phyloP scores from a whole-genome alignment of 1,139 yeast genomes.

The Sugiyamaella sp. region DNA sequence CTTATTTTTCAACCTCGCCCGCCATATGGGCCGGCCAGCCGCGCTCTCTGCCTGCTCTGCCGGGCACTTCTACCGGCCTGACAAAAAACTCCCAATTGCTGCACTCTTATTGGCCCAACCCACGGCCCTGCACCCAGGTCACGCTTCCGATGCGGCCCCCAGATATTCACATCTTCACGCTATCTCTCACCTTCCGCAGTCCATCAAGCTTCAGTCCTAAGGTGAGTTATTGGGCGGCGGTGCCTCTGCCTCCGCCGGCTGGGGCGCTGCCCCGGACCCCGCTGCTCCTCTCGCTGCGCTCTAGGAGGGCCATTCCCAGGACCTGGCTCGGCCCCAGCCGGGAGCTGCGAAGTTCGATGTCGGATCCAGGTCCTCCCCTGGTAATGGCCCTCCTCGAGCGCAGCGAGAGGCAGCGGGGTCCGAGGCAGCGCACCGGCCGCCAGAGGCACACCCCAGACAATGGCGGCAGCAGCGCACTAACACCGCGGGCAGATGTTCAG shows the following conservation, averaged over 20 bases:
- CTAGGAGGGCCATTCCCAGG: not conserved
- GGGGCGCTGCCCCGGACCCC: not conserved
- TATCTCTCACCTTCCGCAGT: not conserved
- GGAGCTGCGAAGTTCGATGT: not conserved
- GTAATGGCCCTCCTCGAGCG: conserved; percentile 1
- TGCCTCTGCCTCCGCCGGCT: conserved; percentile 2
- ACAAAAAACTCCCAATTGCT: conserved; percentile 15
- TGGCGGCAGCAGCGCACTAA: not conserved
- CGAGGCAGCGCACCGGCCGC: conserved; percentile 5
- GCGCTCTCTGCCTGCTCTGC: not conserved
- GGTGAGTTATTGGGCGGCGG: not conserved
- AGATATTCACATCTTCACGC: not conserved
- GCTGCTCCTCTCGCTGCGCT: not conserved
- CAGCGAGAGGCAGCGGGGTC: conserved; percentile 4
- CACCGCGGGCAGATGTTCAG: conserved; percentile 12
- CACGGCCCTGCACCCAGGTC: not conserved
- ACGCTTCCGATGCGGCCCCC: conserved; percentile 8
- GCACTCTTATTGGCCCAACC: conserved; percentile 12
- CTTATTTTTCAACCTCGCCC: conserved; percentile 10
- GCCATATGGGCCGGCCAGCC: conserved; percentile 6
- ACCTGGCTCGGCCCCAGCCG: not conserved
- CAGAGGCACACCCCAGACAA: conserved; percentile 1
- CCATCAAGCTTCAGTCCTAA: not conserved
- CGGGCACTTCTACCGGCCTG: not conserved
- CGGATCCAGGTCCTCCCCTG: not conserved